Evolutionary conservation across 345 rosid genomes (phyloP), one percentile per base, ranked within the genome.

Genomic region (Linum tenue): DNA sequence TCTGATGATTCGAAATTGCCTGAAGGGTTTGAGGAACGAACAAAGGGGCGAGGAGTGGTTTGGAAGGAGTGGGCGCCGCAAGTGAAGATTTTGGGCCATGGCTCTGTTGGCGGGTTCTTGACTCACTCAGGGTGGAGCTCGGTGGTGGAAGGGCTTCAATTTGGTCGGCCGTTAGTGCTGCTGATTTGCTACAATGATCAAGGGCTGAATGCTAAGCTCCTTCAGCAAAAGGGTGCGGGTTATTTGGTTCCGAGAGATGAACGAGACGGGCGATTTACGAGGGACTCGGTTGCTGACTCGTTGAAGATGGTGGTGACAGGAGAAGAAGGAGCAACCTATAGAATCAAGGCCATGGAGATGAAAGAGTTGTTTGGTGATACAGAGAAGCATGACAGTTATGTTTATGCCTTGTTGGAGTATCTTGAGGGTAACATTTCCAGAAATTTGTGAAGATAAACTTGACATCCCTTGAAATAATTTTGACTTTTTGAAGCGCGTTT

Each of bases 51-150:
- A 70, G 1, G 85, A 82, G 1, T 17, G 73, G 63, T 51, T 78
- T 55, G 69, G 72, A 22, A 64, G 42, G 14, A 72, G 73, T 0
- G 78, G 85, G 85, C 80, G 78, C 15, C 51, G 12, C 51, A 44
- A 37, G 67, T 71, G 36, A 72, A 61, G 59, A 76, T 78, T 40
- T 61, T 81, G 38, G 65, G 73, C 36, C 85, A 81, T 55, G 73
- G 62, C 16, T 76, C 82, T 8, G 77, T 78, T 2, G 82, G 82
- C 0, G 76, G 78, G 31, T 81, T 78, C 48, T 44, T 83, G 65
- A 81, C 83, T 11, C 85, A 83, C 3, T 78, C 75, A 22, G 85
- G 83, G 1, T 83, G 78, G 78, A 76, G 73, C 66, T 83, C 82
- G 4, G 65, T 76, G 8, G 75, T 83, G 11, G 87, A 83, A 62